phyloP scores from a whole-genome alignment of 106 monocot species.

The Iris macrosiphon region DNA sequence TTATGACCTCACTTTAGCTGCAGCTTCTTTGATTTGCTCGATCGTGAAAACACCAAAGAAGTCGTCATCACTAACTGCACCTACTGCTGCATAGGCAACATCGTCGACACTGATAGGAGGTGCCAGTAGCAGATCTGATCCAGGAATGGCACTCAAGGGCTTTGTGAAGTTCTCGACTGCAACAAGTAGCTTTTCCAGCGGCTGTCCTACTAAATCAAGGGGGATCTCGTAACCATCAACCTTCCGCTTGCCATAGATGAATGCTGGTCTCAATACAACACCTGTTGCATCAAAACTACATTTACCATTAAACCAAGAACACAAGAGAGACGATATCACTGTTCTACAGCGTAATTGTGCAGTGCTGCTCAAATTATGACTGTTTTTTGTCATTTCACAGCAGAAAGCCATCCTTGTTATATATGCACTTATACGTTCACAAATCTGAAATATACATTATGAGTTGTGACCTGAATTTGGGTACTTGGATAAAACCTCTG shows the following conservation, averaged over 20 bases:
- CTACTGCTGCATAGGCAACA: conserved; percentile 61
- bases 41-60: conserved; percentile 86
- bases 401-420: too few species aligned
- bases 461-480: conserved; percentile 80
- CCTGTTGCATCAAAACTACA: too few species aligned
- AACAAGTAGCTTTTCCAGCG: conserved; percentile 52
- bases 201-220: conserved; percentile 63
- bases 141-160: conserved; percentile 59
- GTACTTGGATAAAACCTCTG: conserved; percentile 80
- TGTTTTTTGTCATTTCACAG: too few species aligned
- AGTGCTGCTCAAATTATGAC: too few species aligned
- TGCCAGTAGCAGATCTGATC: conserved; percentile 66
- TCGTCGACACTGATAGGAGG: conserved; percentile 86
- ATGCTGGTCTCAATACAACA: conserved; percentile 70
- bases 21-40: conserved; percentile 91
- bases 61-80: conserved; percentile 58
- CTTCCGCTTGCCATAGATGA: conserved; percentile 83
- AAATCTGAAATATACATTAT: too few species aligned
- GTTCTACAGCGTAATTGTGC: too few species aligned
- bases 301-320: too few species aligned
- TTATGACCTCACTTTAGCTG: conserved; percentile 50
- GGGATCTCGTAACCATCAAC: conserved; percentile 74
- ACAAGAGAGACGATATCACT: too few species aligned
- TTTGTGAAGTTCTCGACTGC: conserved; percentile 53
- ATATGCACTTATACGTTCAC: too few species aligned